Base-by-base conservation (phyloP, 2,329 filamentous ascomycete species). In the Didymella segeticola region DNA sequence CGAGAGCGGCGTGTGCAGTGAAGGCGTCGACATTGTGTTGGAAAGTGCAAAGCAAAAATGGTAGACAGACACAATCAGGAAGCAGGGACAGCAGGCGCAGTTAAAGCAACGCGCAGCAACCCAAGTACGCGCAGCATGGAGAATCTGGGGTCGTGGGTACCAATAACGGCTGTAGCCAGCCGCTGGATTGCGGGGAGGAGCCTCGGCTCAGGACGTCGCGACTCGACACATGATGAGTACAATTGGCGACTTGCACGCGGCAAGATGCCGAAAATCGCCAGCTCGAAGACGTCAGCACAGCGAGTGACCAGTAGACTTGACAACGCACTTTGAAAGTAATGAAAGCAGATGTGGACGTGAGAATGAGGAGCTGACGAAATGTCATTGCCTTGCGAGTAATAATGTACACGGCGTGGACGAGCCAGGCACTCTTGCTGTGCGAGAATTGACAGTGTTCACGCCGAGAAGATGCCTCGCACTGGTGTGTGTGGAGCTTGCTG, bases 1-100 rank as follows among this genome's bases (percentile, higher is more conserved):
- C 43, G 70, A 73, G 20, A 75, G 72, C 53, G 72, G 71, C 49
- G 73, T 76, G 49, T 74, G 67, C 43, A 76, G 65, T 12, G 68
- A 62, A 7, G 69, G 67, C 7, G 66, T 59, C 39, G 71, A 60
- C 69, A 74, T 75, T 57, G 41, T 68, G 63, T 22, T 34, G 9
- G 14, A 14, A n/a, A 34, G 23, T 7, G n/a, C 5, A 23, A 27
- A 11, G 29, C 29, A 22, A 12, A 10, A 36, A 38, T 55, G 29
- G 52, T n/a, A 52, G 17, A 48, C 27, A 37, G 38, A 14, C 30
- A 47, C 11, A 11, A 20, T 34, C 11, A 8, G n/a, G n/a, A n/a
- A n/a, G n/a, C n/a, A n/a, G n/a, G n/a, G n/a, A n/a, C 2, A n/a
- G 23, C 29, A 10, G 19, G 41, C 30, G 11, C 20, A 43, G 30